Evolutionary conservation across 176 grass and related monocot genomes (phyloP).

Genomic region (Stipa capillata): DNA sequence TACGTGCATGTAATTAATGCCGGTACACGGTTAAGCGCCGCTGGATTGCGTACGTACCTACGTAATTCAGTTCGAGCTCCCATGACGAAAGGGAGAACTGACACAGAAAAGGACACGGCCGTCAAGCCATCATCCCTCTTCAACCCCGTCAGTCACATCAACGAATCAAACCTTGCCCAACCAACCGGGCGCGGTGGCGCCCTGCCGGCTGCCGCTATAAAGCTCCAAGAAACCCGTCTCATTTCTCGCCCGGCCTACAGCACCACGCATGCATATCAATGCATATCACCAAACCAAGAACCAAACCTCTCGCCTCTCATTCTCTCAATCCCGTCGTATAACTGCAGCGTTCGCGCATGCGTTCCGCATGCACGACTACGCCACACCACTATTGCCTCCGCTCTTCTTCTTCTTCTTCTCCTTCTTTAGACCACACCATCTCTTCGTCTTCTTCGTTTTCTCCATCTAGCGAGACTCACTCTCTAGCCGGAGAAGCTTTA

Average conservation of each 20-base stretch:
- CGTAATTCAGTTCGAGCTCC: neutral
- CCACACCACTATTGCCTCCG: neutral
- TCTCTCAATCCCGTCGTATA: neutral
- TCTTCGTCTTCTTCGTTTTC: neutral
- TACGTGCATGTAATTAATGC: no score
- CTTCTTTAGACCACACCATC: neutral
- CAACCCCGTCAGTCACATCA: neutral
- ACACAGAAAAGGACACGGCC: neutral
- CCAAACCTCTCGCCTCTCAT: no score
- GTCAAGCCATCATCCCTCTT: constrained; percentile 7
- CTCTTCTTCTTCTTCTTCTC: no score
- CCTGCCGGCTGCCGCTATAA: constrained; percentile 21
- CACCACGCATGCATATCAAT: no score
- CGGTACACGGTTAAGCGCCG: neutral
- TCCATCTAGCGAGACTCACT: neutral
- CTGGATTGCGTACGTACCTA: neutral
- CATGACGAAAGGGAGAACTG: neutral
- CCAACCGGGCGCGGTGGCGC: neutral
- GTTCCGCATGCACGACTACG: neutral
- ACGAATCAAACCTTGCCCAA: no score
- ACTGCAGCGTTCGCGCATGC: no score
- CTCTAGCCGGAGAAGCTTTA: neutral
- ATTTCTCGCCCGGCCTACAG: neutral
- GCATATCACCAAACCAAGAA: no score
- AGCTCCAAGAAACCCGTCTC: neutral